Evolutionary conservation across 768 basidiomycete species (phyloP).

Genomic region (Grammothele lineata): DNA sequence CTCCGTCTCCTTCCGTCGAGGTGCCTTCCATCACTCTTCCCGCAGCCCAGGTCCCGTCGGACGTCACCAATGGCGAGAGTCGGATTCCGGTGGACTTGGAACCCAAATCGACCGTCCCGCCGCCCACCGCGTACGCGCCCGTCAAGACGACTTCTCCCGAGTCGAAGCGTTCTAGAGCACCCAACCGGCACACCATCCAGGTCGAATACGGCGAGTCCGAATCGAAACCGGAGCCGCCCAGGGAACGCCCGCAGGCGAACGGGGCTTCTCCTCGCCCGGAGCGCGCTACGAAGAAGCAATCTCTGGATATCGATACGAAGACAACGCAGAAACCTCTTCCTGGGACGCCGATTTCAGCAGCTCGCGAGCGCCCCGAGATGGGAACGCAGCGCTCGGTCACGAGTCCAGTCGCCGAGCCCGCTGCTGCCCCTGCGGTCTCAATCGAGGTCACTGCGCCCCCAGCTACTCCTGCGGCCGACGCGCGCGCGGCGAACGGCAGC

Average conservation of each 20-base stretch:
- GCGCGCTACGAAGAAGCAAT: conserved; percentile 17
- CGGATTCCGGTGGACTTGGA: conserved; percentile 10
- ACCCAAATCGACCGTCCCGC: conserved; percentile 5
- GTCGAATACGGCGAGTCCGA: conserved; percentile 83
- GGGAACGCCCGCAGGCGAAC: conserved; percentile 9
- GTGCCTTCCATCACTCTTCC: conserved; percentile 19
- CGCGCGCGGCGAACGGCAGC: conserved; percentile 14
- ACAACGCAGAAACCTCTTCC: conserved; percentile 29
- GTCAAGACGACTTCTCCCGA: conserved; percentile 41
- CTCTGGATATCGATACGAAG: conserved; percentile 9
- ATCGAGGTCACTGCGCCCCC: conserved; percentile 32
- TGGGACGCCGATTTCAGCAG: conserved; percentile 17
- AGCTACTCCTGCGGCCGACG: conserved; percentile 15
- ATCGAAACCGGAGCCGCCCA: conserved; percentile 16
- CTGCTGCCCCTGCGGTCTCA: conserved; percentile 24
- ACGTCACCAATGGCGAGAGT: conserved; percentile 7
- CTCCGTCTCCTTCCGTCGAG: conserved; percentile 35
- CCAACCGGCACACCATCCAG: conserved; percentile 90
- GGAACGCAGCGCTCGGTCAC: conserved; percentile 6
- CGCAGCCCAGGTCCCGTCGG: background rate
- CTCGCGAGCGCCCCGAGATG: conserved; percentile 8
- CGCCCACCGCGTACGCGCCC: conserved; percentile 22
- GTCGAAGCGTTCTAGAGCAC: conserved; percentile 43
- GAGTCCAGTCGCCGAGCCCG: background rate
- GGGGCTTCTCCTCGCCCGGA: conserved; percentile 4